phyloP scores from a whole-genome alignment of 352 stramenopile species.

The Globisporangium rhizosaccharum region DNA sequence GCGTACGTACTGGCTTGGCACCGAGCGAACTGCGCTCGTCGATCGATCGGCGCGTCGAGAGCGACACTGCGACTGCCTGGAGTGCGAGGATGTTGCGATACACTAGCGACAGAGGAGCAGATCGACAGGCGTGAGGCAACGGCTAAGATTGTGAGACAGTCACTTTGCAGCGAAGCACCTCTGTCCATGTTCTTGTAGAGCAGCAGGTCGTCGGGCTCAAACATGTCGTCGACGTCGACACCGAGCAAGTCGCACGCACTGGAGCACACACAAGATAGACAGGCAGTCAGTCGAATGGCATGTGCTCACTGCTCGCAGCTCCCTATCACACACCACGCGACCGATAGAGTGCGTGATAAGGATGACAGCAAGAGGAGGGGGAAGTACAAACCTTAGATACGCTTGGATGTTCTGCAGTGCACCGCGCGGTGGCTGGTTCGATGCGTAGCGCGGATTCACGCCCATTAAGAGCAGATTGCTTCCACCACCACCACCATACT shows the following conservation, averaged over 20 bases:
- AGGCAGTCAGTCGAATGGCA: not conserved
- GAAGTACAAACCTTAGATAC: constrained; percentile 52
- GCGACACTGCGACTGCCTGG: constrained; percentile 61
- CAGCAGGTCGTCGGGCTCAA: constrained; percentile 71
- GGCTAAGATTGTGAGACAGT: too few species aligned
- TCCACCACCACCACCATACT: not conserved
- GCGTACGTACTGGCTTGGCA: constrained; percentile 17
- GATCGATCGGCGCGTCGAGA: constrained; percentile 74
- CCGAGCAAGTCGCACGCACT: constrained; percentile 69
- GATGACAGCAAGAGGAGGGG: not conserved
- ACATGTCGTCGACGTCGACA: constrained; percentile 51
- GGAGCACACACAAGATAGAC: not conserved
- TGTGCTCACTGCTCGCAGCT: not conserved
- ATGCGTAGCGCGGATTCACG: not conserved
- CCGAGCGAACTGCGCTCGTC: constrained; percentile 68
- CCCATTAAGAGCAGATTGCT: not conserved
- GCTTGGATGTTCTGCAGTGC: constrained; percentile 47
- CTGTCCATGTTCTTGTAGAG: constrained; percentile 50
- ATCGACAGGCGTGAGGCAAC: not conserved
- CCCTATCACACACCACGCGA: not conserved
- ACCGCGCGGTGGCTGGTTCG: constrained; percentile 4
- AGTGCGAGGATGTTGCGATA: constrained; percentile 77
- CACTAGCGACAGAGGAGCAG: constrained; percentile 25
- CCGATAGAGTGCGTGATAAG: not conserved
- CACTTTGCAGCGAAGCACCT: constrained; percentile 27